Conservation (phyloP, 1,139 yeast genomes). For the Sugiyamaella pinicola region DNA sequence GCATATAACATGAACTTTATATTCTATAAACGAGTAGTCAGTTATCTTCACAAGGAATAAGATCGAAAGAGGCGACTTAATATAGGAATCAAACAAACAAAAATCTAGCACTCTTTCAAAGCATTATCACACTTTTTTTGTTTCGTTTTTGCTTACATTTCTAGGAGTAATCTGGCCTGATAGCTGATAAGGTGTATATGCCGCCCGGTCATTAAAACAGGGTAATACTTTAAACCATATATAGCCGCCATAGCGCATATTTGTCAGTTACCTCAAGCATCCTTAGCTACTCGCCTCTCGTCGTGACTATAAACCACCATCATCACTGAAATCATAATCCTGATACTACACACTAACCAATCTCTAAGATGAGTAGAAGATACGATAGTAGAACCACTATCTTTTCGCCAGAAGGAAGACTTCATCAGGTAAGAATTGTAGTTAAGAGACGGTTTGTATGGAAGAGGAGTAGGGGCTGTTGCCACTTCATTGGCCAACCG, state of each 20-base stretch:
- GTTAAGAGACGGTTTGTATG: not conserved
- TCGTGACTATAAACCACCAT: not conserved
- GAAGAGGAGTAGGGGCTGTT: not conserved
- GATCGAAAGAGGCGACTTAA: too few species aligned
- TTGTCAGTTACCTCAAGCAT: not conserved
- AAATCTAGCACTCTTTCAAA: too few species aligned
- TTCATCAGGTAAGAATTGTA: slow-evolving; percentile 65
- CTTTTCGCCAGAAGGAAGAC: slow-evolving; percentile 97
- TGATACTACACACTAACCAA: not conserved
- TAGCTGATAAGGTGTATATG: too few species aligned
- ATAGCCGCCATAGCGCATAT: not conserved
- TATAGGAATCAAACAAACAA: too few species aligned
- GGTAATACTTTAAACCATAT: not conserved
- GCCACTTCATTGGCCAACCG: too few species aligned
- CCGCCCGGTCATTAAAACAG: not conserved
- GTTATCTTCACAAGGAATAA: too few species aligned
- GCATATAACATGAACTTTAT: not conserved
- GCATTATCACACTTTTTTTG: too few species aligned
- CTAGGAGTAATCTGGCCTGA: too few species aligned
- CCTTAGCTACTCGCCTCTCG: not conserved
- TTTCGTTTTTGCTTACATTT: too few species aligned
- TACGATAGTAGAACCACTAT: slow-evolving; percentile 98
- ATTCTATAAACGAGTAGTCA: not conserved
- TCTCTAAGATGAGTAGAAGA: slow-evolving; percentile 59
- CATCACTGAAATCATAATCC: not conserved